A percentile compares a stretch with the other conserved stretches of the same genome.
Conservation (phyloP, 75 land plant species). For the Gnetum montanum region DNA sequence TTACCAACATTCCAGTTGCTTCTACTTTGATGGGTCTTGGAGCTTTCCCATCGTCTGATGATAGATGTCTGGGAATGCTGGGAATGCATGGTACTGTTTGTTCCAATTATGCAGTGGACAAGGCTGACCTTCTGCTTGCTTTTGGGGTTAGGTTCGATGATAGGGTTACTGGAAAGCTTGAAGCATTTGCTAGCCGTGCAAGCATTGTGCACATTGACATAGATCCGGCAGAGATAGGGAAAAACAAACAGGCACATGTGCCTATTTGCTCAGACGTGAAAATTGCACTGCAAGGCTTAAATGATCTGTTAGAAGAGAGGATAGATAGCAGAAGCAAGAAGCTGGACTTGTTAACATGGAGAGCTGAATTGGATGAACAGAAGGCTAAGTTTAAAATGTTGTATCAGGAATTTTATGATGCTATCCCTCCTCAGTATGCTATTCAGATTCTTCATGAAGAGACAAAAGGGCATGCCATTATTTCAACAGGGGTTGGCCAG, state of each 20-base stretch:
- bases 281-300: conserved; percentile 55
- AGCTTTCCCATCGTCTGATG: conserved; percentile 43
- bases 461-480: conserved; percentile 69
- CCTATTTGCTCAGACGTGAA: conserved; percentile 79
- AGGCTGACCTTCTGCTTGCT: conserved; percentile 71
- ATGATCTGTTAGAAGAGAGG: conserved; percentile 27
- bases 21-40: conserved; percentile 94
- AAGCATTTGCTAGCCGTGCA: conserved; percentile 83
- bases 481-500: conserved; percentile 85
- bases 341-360: conserved; percentile 67
- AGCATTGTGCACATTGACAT: conserved; percentile 95
- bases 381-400: conserved; percentile 55
- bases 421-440: conserved; percentile 81
- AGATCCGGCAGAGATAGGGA: conserved; percentile 93
- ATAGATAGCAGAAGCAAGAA: conserved; percentile 3
- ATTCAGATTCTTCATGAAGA: conserved; percentile 68
- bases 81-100: conserved; percentile 96
- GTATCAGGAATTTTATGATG: conserved; percentile 58
- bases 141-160: conserved; percentile 95
- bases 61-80: conserved; percentile 61
- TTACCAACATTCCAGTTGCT: conserved; percentile 83
- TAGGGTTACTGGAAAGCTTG: conserved; percentile 91
- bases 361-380: conserved; percentile 55
- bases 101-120: conserved; percentile 86
- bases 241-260: conserved; percentile 91